Evolutionary conservation across 2,329 filamentous ascomycete genomes (phyloP).

Genomic region (Dactylonectria macrodidyma): DNA sequence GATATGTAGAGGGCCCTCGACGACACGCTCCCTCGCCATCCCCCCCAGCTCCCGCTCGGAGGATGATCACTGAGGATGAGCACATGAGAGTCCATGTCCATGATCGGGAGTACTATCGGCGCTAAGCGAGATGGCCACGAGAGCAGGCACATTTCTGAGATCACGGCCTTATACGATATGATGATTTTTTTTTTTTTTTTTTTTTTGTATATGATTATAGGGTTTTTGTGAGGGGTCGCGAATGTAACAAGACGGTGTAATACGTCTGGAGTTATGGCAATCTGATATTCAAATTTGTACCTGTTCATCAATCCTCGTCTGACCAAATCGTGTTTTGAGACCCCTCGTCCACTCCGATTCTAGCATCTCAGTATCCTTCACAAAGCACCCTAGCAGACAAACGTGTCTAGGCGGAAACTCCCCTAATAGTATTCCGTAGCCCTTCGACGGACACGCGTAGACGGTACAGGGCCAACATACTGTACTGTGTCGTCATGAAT

Average conservation of each 20-base stretch:
- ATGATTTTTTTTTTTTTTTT: constrained; percentile 31
- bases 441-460: not conserved
- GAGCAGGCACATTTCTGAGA: not conserved
- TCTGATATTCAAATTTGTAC: constrained; percentile 18
- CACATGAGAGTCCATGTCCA: constrained; percentile 51
- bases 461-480: constrained; percentile 3
- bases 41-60: constrained; percentile 49
- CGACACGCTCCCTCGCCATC: constrained; percentile 50
- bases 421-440: not conserved
- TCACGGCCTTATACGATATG: constrained; percentile 42
- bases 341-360: not conserved
- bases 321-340: not conserved
- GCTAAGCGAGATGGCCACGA: constrained; percentile 21
- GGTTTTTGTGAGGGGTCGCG: constrained; percentile 16
- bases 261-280: constrained; percentile 35
- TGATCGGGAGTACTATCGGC: constrained; percentile 53
- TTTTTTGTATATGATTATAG: too few relatives aligned
- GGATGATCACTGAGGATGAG: constrained; percentile 51
- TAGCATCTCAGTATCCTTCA: not conserved
- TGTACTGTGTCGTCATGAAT: constrained; percentile 26
- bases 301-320: not conserved
- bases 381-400: not conserved
- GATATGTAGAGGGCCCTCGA: constrained; percentile 67
- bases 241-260: constrained; percentile 21
- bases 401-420: not conserved